Percentiles rank a stretch among this genome's conserved stretches.
Conservation (phyloP, 768 basidiomycete genomes). For the Leucogyrophana mollusca region DNA sequence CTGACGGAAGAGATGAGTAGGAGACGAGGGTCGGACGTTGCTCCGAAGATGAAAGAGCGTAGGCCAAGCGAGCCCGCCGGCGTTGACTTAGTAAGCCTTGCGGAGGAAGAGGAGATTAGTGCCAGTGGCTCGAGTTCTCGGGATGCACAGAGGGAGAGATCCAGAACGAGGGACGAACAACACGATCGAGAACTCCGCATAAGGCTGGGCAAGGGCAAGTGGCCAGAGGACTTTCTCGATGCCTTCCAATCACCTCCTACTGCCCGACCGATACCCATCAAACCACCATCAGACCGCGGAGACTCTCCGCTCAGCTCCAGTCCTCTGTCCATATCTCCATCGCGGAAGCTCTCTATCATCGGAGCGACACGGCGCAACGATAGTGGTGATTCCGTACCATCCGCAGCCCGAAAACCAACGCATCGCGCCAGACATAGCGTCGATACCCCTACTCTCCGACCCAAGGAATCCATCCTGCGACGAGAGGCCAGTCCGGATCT, state of each 20-base stretch:
- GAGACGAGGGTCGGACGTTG: constrained; percentile 30
- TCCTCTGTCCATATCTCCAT: constrained; percentile 43
- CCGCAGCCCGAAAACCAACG: constrained; percentile 54
- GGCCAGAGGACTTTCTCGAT: constrained; percentile 80
- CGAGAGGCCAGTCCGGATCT: constrained; percentile 62
- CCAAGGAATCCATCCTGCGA: constrained; percentile 46
- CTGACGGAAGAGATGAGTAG: constrained; percentile 40
- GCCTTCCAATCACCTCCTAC: constrained; percentile 41
- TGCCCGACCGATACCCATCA: constrained; percentile 28
- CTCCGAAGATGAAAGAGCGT: constrained; percentile 47
- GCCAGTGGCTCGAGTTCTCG: constrained; percentile 49
- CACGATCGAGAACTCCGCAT: constrained; percentile 34
- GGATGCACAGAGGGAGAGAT: constrained; percentile 23
- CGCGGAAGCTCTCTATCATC: constrained; percentile 57
- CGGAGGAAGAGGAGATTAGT: constrained; percentile 63
- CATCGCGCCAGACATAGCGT: constrained; percentile 67
- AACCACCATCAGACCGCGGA: constrained; percentile 12
- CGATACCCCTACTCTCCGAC: constrained; percentile 48
- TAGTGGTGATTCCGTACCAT: constrained; percentile 44
- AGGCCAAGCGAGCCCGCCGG: constrained; percentile 61
- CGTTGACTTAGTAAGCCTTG: constrained; percentile 63
- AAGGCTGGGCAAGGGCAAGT: constrained; percentile 74
- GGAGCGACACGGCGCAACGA: constrained; percentile 44
- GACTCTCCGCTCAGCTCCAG: constrained; percentile 21
- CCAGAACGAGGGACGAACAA: constrained; percentile 17